A percentile compares a stretch with the other conserved stretches of the same genome.
phyloP scores from a whole-genome alignment of 306 rosid species.

The Betula pendula region DNA sequence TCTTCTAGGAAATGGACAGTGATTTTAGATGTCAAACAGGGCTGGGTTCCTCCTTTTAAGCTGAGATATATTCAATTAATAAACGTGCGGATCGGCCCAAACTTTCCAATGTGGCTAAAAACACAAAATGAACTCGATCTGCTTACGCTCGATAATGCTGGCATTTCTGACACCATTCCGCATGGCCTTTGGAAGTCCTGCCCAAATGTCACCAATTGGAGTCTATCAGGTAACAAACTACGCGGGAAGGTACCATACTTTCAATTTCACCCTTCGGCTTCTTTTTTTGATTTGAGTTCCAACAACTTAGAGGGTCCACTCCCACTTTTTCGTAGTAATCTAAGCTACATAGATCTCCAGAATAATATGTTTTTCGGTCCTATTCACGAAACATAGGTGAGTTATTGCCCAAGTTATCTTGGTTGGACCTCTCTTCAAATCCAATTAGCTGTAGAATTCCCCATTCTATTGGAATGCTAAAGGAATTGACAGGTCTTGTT shows the following conservation, averaged over 20 bases:
- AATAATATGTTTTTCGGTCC: no score
- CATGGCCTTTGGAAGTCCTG: conserved; percentile 18
- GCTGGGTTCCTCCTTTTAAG: background rate
- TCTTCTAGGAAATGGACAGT: fast-evolving
- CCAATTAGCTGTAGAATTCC: no score
- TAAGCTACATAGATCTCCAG: no score
- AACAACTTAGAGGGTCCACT: no score
- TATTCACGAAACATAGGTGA: no score
- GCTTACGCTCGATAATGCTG: background rate
- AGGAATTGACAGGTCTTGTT: no score
- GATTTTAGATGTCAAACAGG: background rate
- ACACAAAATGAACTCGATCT: background rate
- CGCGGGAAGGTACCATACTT: conserved; percentile 15
- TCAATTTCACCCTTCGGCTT: background rate
- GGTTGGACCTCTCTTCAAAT: no score
- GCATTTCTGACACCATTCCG: conserved; percentile 9
- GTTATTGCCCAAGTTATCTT: no score
- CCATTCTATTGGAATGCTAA: no score
- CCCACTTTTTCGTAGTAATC: no score
- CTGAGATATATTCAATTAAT: no score
- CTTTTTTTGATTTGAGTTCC: no score
- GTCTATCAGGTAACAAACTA: conserved; percentile 17
- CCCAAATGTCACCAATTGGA: background rate
- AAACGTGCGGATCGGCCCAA: background rate
- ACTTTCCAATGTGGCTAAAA: background rate